phyloP scores from a whole-genome alignment of 768 basidiomycete species.

The Mycena kentingensis region DNA sequence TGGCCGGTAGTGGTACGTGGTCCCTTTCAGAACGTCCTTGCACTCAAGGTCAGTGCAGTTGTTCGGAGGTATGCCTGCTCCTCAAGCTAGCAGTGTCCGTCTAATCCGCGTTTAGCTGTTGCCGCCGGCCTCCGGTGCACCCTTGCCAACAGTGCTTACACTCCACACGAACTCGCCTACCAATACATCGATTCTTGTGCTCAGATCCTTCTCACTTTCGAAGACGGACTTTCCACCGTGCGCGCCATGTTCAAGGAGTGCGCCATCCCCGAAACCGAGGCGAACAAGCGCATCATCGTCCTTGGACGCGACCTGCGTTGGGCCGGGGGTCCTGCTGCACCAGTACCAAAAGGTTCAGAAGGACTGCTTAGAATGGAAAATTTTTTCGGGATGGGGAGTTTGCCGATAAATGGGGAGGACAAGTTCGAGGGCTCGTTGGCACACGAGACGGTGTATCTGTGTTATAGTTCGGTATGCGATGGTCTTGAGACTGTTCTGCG shows the following conservation, averaged over 20 bases:
- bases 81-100: too few relatives aligned
- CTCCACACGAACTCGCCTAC: constrained; percentile 52
- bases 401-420: constrained; percentile 56
- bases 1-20: constrained; percentile 53
- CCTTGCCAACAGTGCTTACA: constrained; percentile 58
- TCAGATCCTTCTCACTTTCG: constrained; percentile 61
- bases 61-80: too few relatives aligned
- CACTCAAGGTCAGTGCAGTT: too few relatives aligned
- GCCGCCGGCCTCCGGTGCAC: constrained; percentile 58
- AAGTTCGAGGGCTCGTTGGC: constrained; percentile 53
- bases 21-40: too few relatives aligned
- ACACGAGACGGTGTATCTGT: constrained; percentile 64
- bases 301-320: constrained; percentile 51
- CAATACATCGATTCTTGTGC: constrained; percentile 70
- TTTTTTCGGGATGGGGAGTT: constrained; percentile 51
- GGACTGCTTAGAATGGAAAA: constrained; percentile 46
- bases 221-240: constrained; percentile 56
- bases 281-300: constrained; percentile 57
- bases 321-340: constrained; percentile 40
- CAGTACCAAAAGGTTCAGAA: constrained; percentile 27
- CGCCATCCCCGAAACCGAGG: constrained; percentile 50
- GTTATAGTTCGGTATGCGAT: constrained; percentile 52
- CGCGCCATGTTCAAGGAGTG: constrained; percentile 56
- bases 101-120: constrained; percentile 34
- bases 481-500: background rate